Conservation (phyloP, 208 protist genomes). For the Trypanosomatidae sp. region DNA sequence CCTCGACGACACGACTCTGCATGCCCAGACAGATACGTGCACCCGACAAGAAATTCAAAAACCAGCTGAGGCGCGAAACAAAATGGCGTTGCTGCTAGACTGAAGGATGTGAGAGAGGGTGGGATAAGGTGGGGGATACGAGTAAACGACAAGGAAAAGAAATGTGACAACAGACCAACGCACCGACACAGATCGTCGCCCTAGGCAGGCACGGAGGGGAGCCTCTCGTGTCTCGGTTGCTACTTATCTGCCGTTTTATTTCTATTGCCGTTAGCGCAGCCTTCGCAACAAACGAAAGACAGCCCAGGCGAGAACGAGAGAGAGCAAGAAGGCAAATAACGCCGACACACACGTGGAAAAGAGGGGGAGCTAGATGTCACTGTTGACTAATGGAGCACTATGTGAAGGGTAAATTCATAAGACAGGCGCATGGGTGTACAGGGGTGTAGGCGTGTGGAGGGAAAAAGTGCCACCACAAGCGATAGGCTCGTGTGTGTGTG, state of each 20-base stretch:
- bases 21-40: not conserved
- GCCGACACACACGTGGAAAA: not conserved
- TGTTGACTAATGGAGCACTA: not conserved
- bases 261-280: not conserved
- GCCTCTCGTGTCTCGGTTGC: not conserved
- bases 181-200: not conserved
- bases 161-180: not conserved
- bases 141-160: not conserved
- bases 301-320: no score
- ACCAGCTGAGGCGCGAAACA: not conserved
- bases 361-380: not conserved
- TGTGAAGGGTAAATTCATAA: not conserved
- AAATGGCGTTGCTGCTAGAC: not conserved
- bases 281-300: no score
- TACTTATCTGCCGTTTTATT: not conserved
- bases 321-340: no score
- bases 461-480: not conserved
- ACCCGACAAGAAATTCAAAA: not conserved
- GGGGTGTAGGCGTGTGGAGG: not conserved
- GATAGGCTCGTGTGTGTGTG: not conserved
- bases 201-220: not conserved
- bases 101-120: not conserved
- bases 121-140: not conserved
- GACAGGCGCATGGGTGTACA: not conserved
- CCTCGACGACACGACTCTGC: not conserved